Evolutionary conservation across 2,329 filamentous ascomycete genomes (phyloP), one percentile per base, ranked within the genome.

Genomic region (Talaromyces sp.): DNA sequence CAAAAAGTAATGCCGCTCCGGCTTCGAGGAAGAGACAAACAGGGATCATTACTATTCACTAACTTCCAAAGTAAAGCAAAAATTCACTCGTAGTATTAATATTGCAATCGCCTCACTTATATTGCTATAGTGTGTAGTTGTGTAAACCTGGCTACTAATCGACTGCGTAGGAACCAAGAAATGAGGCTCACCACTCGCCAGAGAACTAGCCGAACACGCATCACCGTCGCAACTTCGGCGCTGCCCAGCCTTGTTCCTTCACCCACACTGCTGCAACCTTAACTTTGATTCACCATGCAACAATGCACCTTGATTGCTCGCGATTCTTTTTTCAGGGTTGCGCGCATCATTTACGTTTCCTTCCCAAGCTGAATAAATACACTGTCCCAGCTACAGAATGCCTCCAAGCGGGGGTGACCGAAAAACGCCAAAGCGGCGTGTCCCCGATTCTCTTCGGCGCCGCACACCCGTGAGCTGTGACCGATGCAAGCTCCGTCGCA

Each of bases 401-500:
- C 56, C 55, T 52, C 16, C 61, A 9, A 36, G 27, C 51, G 52
- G 51, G 23, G 52, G 57, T 18, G 47, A 57, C 18, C 56, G 54
- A 18, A 63, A 63, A 40, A 40, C 56, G 40, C 40, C 40, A 14
- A 63, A 14, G 55, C 31, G 61, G 27, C 61, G 61, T 7, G 61
- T 63, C 12, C 57, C 61, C 2, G 53, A 60, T 14, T 34, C 42
- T 5, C 57, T 27, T 7, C 61, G 61, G n/a, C 61, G 61, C 6
- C 57, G 61, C 8, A 60, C 57, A 8, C 18, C 42, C 4, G 52
- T 63, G 53, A 63, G 61, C 53, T 63, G 61, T 42, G 61, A 63
- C 56, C 61, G 61, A 36, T 63, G 61, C 53, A 63, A 63, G 34
- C 55, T 53, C 28, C 61, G 61, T 10, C 61, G 61, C 57, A 63